These are phyloP conservation scores for Bipolaris gigantea DNA, from an alignment of 2,329 filamentous ascomycete species.

Conservation along the genomic window DNA sequence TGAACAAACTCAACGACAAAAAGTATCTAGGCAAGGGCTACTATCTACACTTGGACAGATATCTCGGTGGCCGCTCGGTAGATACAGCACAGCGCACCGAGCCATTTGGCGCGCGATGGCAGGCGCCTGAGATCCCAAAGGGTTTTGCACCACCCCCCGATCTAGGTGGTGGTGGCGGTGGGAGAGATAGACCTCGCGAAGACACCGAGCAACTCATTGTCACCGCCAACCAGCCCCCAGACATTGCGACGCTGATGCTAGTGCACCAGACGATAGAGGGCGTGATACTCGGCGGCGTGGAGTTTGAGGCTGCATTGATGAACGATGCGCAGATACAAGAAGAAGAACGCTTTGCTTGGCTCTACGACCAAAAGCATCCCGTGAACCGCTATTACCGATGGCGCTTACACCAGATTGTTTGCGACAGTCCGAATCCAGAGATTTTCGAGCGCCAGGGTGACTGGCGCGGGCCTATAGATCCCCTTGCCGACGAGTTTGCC, in stretches of 20 bases:
- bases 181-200: slow-evolving; percentile 24
- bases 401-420: slow-evolving; percentile 85
- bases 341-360: slow-evolving; percentile 90
- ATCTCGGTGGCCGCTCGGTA: slow-evolving; percentile 28
- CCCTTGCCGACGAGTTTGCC: slow-evolving; percentile 78
- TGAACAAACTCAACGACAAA: slow-evolving; percentile 40
- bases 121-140: slow-evolving; percentile 33
- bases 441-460: slow-evolving; percentile 41
- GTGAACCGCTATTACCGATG: slow-evolving; percentile 90
- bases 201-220: slow-evolving; percentile 36
- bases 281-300: slow-evolving; percentile 75
- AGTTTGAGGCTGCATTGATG: slow-evolving; percentile 93
- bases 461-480: slow-evolving; percentile 75
- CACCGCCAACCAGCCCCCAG: slow-evolving; percentile 68
- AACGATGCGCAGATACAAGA: slow-evolving; percentile 77
- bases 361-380: slow-evolving; percentile 76
- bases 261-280: slow-evolving; percentile 88
- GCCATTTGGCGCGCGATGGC: slow-evolving; percentile 38
- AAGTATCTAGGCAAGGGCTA: slow-evolving; percentile 39
- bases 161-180: slow-evolving; percentile 20
- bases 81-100: slow-evolving; percentile 29
- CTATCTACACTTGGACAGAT: slow-evolving; percentile 41
- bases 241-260: slow-evolving; percentile 76
- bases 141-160: slow-evolving; percentile 35
- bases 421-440: slow-evolving; percentile 47